Conservation (phyloP, 768 basidiomycete genomes). For the Pleurotus eryngii region DNA sequence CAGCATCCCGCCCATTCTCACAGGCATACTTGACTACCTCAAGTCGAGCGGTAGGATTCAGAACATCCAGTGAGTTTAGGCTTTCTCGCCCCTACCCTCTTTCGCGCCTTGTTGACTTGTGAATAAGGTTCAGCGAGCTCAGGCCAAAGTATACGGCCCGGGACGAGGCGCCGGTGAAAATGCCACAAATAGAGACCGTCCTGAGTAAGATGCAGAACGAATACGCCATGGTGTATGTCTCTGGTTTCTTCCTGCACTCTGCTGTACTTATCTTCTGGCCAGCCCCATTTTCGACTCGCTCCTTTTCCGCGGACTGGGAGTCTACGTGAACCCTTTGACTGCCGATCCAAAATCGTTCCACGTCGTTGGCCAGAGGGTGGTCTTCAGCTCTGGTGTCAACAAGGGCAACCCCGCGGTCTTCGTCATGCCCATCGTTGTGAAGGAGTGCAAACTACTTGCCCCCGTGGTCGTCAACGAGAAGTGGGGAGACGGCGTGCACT, state of each 20-base stretch:
- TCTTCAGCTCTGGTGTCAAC: background rate
- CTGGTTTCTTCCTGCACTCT: background rate
- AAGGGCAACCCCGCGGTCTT: background rate
- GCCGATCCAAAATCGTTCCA: background rate
- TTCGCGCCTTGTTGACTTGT: background rate
- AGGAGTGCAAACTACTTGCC: background rate
- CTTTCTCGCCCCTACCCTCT: background rate
- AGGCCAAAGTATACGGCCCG: background rate
- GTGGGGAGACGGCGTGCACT: background rate
- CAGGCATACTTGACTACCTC: too few relatives aligned
- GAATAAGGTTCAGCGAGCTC: background rate
- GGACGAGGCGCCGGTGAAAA: background rate
- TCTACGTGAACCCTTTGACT: background rate
- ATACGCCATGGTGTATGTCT: background rate
- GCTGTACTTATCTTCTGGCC: background rate
- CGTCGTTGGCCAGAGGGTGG: background rate
- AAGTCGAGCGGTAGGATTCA: too few relatives aligned
- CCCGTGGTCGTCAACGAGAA: background rate
- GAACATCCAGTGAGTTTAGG: background rate
- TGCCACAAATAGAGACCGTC: background rate
- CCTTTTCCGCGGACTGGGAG: background rate
- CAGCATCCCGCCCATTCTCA: too few relatives aligned
- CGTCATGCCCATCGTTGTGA: background rate
- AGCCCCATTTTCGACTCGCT: background rate
- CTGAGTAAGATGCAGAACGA: background rate